Evolutionary conservation across 768 basidiomycete genomes (phyloP).

Genomic region (Mycena venus): DNA sequence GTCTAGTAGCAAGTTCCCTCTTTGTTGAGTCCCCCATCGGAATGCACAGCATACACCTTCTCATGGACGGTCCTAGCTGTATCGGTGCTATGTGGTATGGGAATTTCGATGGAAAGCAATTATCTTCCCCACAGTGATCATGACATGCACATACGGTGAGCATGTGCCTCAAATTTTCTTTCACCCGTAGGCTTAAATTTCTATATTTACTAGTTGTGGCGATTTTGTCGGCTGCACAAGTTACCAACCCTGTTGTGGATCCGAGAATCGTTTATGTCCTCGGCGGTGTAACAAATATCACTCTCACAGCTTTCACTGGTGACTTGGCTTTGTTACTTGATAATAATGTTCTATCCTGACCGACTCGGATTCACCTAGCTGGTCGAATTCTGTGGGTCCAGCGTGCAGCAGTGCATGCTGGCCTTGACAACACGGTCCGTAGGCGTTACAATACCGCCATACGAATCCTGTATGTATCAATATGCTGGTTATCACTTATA

Average conservation of each 20-base stretch:
- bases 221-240: not conserved
- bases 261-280: not conserved
- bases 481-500: not conserved
- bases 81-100: conserved; percentile 10
- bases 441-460: not conserved
- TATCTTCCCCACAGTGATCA: not conserved
- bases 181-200: not conserved
- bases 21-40: not conserved
- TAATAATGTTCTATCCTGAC: not conserved
- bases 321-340: not conserved
- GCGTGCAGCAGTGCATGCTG: not conserved
- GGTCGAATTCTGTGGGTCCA: conserved; percentile 6
- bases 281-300: not conserved
- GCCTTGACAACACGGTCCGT: not conserved
- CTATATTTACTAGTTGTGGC: not conserved
- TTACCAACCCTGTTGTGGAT: not conserved
- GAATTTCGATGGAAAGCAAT: not conserved
- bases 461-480: not conserved
- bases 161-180: not conserved
- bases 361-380: not conserved
- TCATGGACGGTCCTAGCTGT: not conserved
- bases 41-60: not conserved
- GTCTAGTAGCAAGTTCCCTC: not conserved
- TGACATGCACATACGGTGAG: not conserved
- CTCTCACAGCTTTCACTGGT: not conserved